phyloP scores from a whole-genome alignment of 1,139 yeast species.

The Candida sp. region DNA sequence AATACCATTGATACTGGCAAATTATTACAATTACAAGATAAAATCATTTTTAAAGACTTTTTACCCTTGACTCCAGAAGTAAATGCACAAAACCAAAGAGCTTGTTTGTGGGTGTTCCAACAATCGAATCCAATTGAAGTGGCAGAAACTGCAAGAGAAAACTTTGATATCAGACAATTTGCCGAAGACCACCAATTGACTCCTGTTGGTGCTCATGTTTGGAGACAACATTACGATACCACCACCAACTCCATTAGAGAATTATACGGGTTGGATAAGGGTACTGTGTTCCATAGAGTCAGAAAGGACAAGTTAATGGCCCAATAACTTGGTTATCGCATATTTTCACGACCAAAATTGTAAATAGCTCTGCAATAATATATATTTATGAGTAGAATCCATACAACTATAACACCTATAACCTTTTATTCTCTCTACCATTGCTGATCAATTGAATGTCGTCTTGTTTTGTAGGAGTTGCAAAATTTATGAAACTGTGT shows the following conservation, averaged over 20 bases:
- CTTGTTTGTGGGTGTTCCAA: conserved; percentile 87
- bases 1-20: conserved; percentile 55
- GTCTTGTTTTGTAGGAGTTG: neutral
- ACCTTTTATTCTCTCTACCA: neutral
- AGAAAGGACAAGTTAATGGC: conserved; percentile 27
- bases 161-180: conserved; percentile 73
- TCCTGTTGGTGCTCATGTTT: conserved; percentile 88
- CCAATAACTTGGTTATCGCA: neutral
- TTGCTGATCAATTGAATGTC: neutral
- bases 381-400: neutral
- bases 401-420: neutral
- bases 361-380: neutral
- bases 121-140: conserved; percentile 38
- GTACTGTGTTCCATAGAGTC: conserved; percentile 67
- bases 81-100: conserved; percentile 79
- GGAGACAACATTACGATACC: conserved; percentile 87
- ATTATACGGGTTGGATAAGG: conserved; percentile 67
- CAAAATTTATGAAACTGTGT: neutral
- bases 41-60: conserved; percentile 53
- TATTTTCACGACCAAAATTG: neutral
- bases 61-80: conserved; percentile 88
- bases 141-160: conserved; percentile 24
- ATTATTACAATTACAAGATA: conserved; percentile 35
- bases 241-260: conserved; percentile 66
- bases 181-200: conserved; percentile 50